phyloP scores from a whole-genome alignment of 345 rosid genomes.

The Streptanthus diversifolius region DNA sequence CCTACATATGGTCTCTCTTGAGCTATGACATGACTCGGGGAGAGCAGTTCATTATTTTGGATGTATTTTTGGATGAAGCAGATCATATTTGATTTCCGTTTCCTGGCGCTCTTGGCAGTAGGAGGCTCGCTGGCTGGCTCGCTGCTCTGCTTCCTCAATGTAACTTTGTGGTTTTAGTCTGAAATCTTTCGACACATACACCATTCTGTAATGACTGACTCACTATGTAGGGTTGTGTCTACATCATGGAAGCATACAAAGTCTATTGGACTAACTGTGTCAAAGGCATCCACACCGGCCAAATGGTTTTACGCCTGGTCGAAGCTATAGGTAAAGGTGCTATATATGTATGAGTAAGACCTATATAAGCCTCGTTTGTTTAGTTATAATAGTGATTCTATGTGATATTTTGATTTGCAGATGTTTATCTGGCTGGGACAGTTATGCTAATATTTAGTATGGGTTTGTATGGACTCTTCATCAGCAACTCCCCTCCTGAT shows the following conservation, averaged over 20 bases:
- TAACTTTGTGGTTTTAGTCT: slow-evolving; percentile 30
- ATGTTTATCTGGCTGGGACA: slow-evolving; percentile 93
- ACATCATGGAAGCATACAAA: slow-evolving; percentile 72
- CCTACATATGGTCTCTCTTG: background rate
- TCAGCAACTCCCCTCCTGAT: slow-evolving; percentile 55
- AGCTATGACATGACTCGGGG: background rate
- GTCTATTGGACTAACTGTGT: slow-evolving; percentile 78
- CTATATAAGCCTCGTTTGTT: background rate
- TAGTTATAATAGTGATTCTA: background rate
- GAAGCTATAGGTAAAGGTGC: slow-evolving; percentile 72
- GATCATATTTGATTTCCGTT: slow-evolving; percentile 85
- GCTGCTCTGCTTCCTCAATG: slow-evolving; percentile 84
- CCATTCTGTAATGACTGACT: background rate
- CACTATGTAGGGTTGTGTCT: slow-evolving; percentile 62
- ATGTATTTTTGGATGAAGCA: slow-evolving; percentile 32
- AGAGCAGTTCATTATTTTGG: background rate
- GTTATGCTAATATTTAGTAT: slow-evolving; percentile 93
- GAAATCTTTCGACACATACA: background rate
- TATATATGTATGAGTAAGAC: background rate
- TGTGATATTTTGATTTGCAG: slow-evolving; percentile 39
- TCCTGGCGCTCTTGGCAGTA: slow-evolving; percentile 76
- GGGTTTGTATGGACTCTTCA: slow-evolving; percentile 89
- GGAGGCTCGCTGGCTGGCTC: slow-evolving; percentile 91
- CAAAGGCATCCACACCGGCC: slow-evolving; percentile 75
- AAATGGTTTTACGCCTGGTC: slow-evolving; percentile 82